phyloP scores from a whole-genome alignment of 2,329 filamentous ascomycete species.

The Geosmithia morbida region DNA sequence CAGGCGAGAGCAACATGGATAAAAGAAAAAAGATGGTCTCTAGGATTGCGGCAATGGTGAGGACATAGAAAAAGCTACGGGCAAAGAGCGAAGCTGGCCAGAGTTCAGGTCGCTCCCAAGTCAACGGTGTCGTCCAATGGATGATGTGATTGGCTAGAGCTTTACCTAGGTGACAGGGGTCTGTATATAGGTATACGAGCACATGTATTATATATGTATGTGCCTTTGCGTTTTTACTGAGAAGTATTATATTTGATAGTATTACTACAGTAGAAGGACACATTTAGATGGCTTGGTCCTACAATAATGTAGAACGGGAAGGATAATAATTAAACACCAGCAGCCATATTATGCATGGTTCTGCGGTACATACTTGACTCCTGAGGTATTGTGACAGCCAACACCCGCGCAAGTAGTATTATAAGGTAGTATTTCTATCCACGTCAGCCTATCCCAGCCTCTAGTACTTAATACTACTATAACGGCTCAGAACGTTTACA shows the following conservation, averaged over 20 bases:
- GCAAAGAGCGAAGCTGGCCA: background rate
- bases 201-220: too few species aligned
- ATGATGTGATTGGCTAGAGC: slow-evolving; percentile 10
- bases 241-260: background rate
- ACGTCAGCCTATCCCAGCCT: too few species aligned
- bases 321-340: background rate
- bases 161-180: background rate
- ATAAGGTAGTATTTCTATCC: too few species aligned
- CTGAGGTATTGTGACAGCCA: background rate
- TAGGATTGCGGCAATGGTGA: background rate
- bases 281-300: background rate
- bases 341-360: background rate
- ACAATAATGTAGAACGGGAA: background rate
- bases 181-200: too few species aligned
- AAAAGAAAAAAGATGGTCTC: background rate
- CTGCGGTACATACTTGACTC: background rate
- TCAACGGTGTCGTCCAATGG: slow-evolving; percentile 12
- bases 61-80: background rate
- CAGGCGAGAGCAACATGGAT: background rate
- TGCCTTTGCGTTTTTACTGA: background rate
- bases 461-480: too few species aligned
- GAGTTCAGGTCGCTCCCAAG: background rate
- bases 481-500: too few species aligned
- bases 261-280: background rate
- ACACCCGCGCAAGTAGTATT: background rate